Percentiles rank a stretch among this genome's conserved stretches.
phyloP scores from a whole-genome alignment of 2,329 filamentous ascomycete genomes.

The Raffaelea albimanens region DNA sequence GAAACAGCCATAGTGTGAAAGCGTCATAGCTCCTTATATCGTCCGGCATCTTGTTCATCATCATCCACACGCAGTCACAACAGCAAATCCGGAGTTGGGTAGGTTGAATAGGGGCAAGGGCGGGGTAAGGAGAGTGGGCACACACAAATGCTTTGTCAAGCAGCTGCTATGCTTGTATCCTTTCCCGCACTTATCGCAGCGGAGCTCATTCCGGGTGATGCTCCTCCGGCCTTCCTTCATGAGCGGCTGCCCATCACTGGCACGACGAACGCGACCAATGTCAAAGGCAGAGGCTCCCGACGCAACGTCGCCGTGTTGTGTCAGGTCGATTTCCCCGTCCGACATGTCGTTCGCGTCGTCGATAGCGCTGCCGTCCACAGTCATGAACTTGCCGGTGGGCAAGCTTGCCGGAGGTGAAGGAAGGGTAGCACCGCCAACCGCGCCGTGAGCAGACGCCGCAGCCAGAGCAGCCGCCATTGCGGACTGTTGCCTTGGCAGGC shows the following conservation, averaged over 20 bases:
- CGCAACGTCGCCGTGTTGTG: slow-evolving; percentile 29
- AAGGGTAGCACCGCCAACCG: slow-evolving; percentile 47
- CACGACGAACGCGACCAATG: slow-evolving; percentile 45
- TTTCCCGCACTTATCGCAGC: slow-evolving; percentile 97
- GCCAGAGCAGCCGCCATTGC: slow-evolving; percentile 9
- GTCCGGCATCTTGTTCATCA: slow-evolving; percentile 23
- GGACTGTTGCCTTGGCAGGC: slow-evolving; percentile 1
- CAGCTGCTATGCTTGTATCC: slow-evolving; percentile 99
- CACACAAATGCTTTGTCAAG: slow-evolving; percentile 99
- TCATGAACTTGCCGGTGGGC: slow-evolving; percentile 45
- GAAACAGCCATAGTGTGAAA: too few species aligned
- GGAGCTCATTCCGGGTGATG: slow-evolving; percentile 73
- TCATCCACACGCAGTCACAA: slow-evolving; percentile 18
- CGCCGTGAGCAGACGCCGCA: slow-evolving; percentile 1
- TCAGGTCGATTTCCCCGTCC: slow-evolving; percentile 31
- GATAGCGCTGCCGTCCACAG: slow-evolving; percentile 48
- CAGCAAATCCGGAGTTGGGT: slow-evolving; percentile 4
- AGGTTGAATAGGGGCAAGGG: slow-evolving; percentile 32
- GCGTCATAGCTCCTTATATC: too few species aligned
- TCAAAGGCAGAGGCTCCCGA: slow-evolving; percentile 28
- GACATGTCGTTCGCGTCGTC: slow-evolving; percentile 56
- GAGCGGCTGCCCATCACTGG: slow-evolving; percentile 81
- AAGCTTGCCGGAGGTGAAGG: slow-evolving; percentile 61
- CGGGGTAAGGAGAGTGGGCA: slow-evolving; percentile 40
- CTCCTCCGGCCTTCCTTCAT: slow-evolving; percentile 72